These are phyloP conservation scores for Ceratocystis albifundus DNA, from an alignment of 2,329 filamentous ascomycete species.

Conservation along the genomic window DNA sequence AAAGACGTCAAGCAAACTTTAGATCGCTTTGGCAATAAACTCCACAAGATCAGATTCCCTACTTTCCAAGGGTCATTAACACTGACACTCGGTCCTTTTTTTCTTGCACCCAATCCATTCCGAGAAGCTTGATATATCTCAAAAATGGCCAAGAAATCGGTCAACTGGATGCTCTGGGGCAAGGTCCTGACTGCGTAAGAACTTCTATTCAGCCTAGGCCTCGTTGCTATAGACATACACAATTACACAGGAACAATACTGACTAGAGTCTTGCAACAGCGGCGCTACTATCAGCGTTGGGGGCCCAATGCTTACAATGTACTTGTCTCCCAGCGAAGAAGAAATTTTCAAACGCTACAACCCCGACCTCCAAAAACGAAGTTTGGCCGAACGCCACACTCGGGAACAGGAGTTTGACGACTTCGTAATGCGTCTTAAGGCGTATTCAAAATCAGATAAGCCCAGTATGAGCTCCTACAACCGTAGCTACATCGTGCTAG, in stretches of 20 bases:
- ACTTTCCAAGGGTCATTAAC: neutral
- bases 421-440: constrained; percentile 73
- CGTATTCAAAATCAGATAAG: constrained; percentile 82
- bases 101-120: neutral
- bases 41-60: neutral
- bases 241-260: neutral
- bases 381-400: constrained; percentile 64
- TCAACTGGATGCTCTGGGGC: constrained; percentile 42
- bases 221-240: neutral
- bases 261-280: constrained; percentile 36
- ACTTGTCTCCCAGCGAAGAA: constrained; percentile 72
- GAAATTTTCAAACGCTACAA: constrained; percentile 89
- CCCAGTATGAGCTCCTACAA: constrained; percentile 51
- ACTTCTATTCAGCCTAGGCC: constrained; percentile 12
- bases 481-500: neutral
- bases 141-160: constrained; percentile 22
- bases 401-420: constrained; percentile 78
- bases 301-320: constrained; percentile 73
- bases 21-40: neutral
- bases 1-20: constrained; percentile 9
- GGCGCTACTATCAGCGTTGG: constrained; percentile 63
- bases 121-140: neutral
- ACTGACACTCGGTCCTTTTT: neutral
- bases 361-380: constrained; percentile 81
- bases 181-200: constrained; percentile 63